Conservation (phyloP, 768 basidiomycete species). For the Trametopsis cervina region DNA sequence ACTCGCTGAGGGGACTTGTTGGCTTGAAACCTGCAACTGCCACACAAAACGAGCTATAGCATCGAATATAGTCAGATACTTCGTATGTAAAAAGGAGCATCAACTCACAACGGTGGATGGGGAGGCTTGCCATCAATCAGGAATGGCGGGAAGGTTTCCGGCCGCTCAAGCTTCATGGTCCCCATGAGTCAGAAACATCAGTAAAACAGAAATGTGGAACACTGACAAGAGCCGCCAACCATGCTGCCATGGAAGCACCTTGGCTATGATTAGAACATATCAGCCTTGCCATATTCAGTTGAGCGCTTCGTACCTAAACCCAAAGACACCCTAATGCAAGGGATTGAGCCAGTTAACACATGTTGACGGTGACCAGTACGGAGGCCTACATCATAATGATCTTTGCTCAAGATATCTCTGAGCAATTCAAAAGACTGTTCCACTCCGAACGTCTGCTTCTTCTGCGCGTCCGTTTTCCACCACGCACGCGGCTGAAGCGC, state of each 20-base stretch:
- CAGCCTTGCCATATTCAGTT: background rate
- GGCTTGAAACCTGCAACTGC: constrained; percentile 68
- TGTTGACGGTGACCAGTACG: constrained; percentile 4
- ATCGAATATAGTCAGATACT: background rate
- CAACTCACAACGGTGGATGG: constrained; percentile 67
- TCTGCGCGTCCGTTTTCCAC: constrained; percentile 55
- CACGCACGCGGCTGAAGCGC: constrained; percentile 57
- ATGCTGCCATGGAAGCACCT: constrained; percentile 69
- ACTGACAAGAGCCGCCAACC: constrained; percentile 62
- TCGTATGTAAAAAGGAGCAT: background rate
- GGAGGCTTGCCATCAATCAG: constrained; percentile 55
- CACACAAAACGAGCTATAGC: constrained; percentile 64
- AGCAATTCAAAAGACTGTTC: constrained; percentile 49
- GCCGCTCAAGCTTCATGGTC: constrained; percentile 38
- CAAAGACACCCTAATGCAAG: constrained; percentile 75
- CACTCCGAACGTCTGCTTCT: constrained; percentile 46
- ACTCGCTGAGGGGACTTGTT: constrained; percentile 36
- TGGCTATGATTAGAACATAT: constrained; percentile 41
- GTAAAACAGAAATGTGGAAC: background rate
- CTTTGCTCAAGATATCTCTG: constrained; percentile 47
- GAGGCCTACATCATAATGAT: constrained; percentile 53
- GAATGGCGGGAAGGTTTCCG: constrained; percentile 48
- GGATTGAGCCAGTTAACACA: background rate
- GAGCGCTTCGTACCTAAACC: constrained; percentile 52
- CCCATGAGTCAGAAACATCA: background rate